Evolutionary conservation across 768 basidiomycete genomes (phyloP), one percentile per base, ranked within the genome.

Genomic region (Serendipita sp.): DNA sequence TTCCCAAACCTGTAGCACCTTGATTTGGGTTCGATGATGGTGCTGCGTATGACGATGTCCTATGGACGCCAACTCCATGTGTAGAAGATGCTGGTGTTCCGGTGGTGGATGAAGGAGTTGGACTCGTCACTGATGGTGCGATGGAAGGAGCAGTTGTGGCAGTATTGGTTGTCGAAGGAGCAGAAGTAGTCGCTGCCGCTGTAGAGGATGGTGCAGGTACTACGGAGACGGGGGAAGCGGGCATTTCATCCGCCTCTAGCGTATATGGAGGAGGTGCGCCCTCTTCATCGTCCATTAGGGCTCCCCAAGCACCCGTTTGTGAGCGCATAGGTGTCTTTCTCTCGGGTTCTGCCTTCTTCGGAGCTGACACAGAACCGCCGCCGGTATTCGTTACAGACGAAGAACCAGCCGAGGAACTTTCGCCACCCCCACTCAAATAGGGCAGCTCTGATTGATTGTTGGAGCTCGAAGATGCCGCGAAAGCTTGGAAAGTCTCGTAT

Each of bases 221-320:
- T n/a, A 35, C 32, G 18, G 64, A 16, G 24, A 28, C 37, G 24
- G 64, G 37, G n/a, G 24, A 5, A 30, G 46, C 11, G 18, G 18
- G 30, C 44, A 47, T 24, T 3, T 46, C 34, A 0, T 76, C 77
- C n/a, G 70, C 82, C 65, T 85, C 79, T 24, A 84, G 75, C 15
- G 81, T 78, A 69, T 89, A 89, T 18, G 87, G 86, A 8, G 86
- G 86, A 0, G 88, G 86, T 41, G 56, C 63, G 18, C 35, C 44
- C 5, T 63, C 47, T 11, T 44, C 35, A 8, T 32, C 46, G 24
- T 64, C 30, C 7, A 34, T 48, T 28, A 35, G 58, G 16, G 13
- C 28, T 34, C 44, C 38, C 45, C 63, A 60, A 51, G 28, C 45
- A 32, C 30, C 34, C 63, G 65, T 41, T 34, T 67, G n/a, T 46